A percentile compares a stretch with the other conserved stretches of the same genome.
phyloP scores from a whole-genome alignment of 352 stramenopile species.

The Globisporangium paroecandrum region DNA sequence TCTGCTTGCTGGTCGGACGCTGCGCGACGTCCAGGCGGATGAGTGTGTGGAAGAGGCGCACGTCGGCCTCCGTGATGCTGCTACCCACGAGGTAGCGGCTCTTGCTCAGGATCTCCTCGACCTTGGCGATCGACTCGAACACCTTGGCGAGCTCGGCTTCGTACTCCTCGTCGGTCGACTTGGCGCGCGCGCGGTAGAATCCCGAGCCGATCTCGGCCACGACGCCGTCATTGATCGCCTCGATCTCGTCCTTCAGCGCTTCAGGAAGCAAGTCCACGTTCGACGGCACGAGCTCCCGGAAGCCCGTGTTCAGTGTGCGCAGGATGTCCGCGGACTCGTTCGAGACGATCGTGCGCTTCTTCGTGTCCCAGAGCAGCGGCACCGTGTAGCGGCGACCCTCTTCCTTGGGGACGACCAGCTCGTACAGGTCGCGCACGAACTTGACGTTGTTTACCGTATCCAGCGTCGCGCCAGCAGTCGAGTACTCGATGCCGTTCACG shows the following conservation, averaged over 20 bases:
- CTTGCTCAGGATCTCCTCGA: constrained; percentile 19
- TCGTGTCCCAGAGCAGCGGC: constrained; percentile 70
- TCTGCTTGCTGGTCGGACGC: constrained; percentile 29
- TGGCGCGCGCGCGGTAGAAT: constrained; percentile 54
- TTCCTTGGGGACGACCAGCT: constrained; percentile 17
- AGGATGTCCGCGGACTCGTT: constrained; percentile 79
- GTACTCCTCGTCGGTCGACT: constrained; percentile 46
- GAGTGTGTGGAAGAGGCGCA: constrained; percentile 28
- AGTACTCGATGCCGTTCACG: constrained; percentile 19
- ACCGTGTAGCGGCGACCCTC: constrained; percentile 33
- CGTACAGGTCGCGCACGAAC: constrained; percentile 40
- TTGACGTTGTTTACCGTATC: constrained; percentile 24
- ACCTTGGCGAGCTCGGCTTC: constrained; percentile 23
- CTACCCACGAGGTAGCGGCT: constrained; percentile 16
- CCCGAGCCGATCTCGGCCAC: constrained; percentile 48
- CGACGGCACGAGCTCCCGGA: constrained; percentile 35
- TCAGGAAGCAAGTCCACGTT: constrained; percentile 40
- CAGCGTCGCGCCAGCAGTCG: constrained; percentile 19
- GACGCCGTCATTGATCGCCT: constrained; percentile 62
- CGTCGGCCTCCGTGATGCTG: constrained; percentile 25
- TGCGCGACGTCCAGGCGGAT: constrained; percentile 27
- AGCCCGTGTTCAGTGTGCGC: constrained; percentile 48
- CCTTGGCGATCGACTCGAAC: constrained; percentile 23
- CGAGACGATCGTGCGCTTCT: constrained; percentile 62
- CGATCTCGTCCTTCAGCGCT: constrained; percentile 47